Evolutionary conservation across 805 yeast species (phyloP).

Genomic region (Scheffersomyces amazonensis): DNA sequence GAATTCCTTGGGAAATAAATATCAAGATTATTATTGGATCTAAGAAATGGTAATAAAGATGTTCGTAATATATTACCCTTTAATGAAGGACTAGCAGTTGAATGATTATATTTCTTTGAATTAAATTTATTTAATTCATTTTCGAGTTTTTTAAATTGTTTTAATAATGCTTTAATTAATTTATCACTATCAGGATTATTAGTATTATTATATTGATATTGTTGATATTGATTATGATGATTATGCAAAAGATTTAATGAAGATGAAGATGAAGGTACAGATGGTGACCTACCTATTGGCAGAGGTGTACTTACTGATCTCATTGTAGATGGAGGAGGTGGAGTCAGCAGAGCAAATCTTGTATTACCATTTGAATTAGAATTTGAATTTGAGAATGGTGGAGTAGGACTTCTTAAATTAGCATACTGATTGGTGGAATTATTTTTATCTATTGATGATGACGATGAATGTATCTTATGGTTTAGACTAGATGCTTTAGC

Average conservation of each 20-base stretch:
- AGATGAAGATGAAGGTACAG: conserved; percentile 2
- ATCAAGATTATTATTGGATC: conserved; percentile 22
- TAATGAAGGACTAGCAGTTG: conserved; percentile 30
- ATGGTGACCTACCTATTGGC: not conserved
- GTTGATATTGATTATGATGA: not conserved
- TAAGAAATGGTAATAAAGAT: conserved; percentile 42
- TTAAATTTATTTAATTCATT: conserved; percentile 43
- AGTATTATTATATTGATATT: not conserved
- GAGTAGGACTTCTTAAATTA: not conserved
- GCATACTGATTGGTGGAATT: not conserved
- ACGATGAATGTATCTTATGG: conserved; percentile 9
- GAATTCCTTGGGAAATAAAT: conserved; percentile 14
- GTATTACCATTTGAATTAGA: not conserved
- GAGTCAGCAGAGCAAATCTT: conserved; percentile 1
- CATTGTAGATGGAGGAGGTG: conserved; percentile 4
- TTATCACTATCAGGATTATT: conserved; percentile 7
- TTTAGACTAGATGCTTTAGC: conserved; percentile 12
- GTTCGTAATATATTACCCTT: conserved; percentile 43
- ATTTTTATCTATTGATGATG: not conserved
- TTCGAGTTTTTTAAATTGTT: conserved; percentile 40
- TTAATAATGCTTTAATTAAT: conserved; percentile 20
- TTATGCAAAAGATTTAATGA: conserved; percentile 1
- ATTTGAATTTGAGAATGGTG: not conserved
- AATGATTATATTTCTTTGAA: conserved; percentile 27
- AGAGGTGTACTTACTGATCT: not conserved